Conservation (phyloP, 306 rosid genomes). For the Cercis canadensis region DNA sequence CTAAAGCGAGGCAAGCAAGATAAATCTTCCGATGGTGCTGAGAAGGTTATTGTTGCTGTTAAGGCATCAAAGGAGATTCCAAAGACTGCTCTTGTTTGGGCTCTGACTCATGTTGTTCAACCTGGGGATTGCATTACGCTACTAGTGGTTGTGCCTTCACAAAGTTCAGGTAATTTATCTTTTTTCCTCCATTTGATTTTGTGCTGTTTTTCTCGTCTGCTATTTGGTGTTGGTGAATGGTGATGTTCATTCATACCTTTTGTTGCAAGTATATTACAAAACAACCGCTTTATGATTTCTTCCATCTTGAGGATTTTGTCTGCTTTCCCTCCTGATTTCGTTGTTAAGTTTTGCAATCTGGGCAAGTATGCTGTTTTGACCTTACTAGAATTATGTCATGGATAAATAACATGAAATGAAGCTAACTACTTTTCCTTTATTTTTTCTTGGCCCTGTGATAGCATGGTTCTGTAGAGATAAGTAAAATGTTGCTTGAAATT, state of each 20-base stretch:
- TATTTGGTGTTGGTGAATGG: constrained; percentile 18
- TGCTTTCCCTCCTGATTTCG: neutral
- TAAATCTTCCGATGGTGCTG: constrained; percentile 73
- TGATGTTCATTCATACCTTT: neutral
- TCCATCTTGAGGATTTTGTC: constrained; percentile 1
- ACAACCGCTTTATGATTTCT: neutral
- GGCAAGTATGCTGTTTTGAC: neutral
- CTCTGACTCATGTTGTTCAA: constrained; percentile 96
- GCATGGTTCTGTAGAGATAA: neutral
- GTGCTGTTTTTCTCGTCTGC: too few relatives aligned
- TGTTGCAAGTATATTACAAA: too few relatives aligned
- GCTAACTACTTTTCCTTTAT: neutral
- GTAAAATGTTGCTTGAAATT: neutral
- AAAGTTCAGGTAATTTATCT: constrained; percentile 70
- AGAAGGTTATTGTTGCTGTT: constrained; percentile 94
- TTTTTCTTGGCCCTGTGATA: neutral
- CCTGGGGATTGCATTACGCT: constrained; percentile 96
- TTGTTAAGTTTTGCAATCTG: neutral
- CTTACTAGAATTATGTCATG: constrained; percentile 2
- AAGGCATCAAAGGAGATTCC: constrained; percentile 95
- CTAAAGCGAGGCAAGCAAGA: constrained; percentile 79
- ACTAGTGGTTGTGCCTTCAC: constrained; percentile 91
- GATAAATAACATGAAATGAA: too few relatives aligned
- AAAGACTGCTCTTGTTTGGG: constrained; percentile 93
- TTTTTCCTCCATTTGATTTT: too few relatives aligned